A percentile compares a stretch with the other conserved stretches of the same genome.
Evolutionary conservation across 495 filamentous ascomycete genomes (phyloP).

Genomic region (Cetradonia linearis): DNA sequence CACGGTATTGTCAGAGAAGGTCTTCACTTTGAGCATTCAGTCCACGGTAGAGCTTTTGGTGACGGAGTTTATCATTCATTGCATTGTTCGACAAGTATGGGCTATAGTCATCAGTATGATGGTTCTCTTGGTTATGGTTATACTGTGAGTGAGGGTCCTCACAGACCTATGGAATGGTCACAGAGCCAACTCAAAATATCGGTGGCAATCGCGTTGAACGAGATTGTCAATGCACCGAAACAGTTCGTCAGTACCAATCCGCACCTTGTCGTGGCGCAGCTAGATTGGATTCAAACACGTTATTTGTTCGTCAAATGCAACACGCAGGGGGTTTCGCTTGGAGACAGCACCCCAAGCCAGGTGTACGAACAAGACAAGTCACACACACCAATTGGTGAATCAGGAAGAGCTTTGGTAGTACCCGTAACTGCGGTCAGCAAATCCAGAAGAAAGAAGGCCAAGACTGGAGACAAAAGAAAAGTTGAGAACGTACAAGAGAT

Average conservation of each 20-base stretch:
- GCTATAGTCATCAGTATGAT: slow-evolving; percentile 37
- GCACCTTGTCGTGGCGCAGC: slow-evolving; percentile 61
- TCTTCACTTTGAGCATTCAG: slow-evolving; percentile 54
- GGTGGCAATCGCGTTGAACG: slow-evolving; percentile 66
- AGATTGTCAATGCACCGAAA: slow-evolving; percentile 67
- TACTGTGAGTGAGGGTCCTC: background rate
- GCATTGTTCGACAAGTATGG: slow-evolving; percentile 44
- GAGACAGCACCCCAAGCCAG: slow-evolving; percentile 27
- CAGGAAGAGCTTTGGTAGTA: slow-evolving; percentile 32
- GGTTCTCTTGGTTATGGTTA: background rate
- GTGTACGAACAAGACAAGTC: slow-evolving; percentile 47
- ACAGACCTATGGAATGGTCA: slow-evolving; percentile 44
- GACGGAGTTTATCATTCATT: slow-evolving; percentile 74
- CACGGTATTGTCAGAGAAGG: slow-evolving; percentile 82
- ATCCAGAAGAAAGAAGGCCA: slow-evolving; percentile 24
- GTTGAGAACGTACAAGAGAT: slow-evolving; percentile 23
- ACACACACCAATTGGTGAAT: slow-evolving; percentile 34
- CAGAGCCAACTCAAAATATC: slow-evolving; percentile 49
- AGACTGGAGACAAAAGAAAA: slow-evolving; percentile 26
- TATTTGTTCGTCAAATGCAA: slow-evolving; percentile 64
- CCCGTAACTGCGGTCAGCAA: slow-evolving; percentile 42
- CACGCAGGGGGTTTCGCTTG: slow-evolving; percentile 10
- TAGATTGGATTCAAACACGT: slow-evolving; percentile 86
- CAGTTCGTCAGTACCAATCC: slow-evolving; percentile 47
- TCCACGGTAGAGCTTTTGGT: slow-evolving; percentile 61